phyloP scores from a whole-genome alignment of 73 alveolate genomes.

The Tetrahymena borealis region DNA sequence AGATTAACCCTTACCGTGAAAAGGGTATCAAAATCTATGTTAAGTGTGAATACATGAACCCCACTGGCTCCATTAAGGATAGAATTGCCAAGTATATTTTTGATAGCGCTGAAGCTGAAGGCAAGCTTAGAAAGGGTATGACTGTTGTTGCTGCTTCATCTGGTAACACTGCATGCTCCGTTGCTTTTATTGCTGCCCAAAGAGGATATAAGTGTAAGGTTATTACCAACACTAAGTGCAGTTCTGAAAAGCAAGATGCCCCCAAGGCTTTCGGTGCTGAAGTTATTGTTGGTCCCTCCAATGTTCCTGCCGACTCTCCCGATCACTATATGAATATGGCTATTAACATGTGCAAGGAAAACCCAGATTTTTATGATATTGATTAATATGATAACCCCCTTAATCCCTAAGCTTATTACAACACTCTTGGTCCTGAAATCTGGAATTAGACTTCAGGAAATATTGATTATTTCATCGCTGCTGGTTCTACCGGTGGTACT shows the following conservation, averaged over 20 bases:
- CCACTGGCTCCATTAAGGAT: constrained; percentile 64
- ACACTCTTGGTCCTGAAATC: constrained; percentile 49
- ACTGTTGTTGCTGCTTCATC: constrained; percentile 36
- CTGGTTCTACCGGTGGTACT: constrained; percentile 54
- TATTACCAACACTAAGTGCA: constrained; percentile 35
- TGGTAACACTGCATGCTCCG: constrained; percentile 42
- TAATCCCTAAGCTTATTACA: constrained; percentile 38
- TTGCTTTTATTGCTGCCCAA: constrained; percentile 35
- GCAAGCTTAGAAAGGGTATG: constrained; percentile 30
- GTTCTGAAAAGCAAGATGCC: constrained; percentile 16
- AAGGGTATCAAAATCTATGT: not conserved
- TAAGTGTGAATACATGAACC: constrained; percentile 58
- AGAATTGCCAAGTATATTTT: constrained; percentile 43
- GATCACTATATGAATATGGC: constrained; percentile 43
- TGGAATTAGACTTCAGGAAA: constrained; percentile 40
- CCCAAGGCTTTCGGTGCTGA: constrained; percentile 39
- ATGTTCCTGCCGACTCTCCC: constrained; percentile 30
- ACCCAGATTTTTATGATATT: constrained; percentile 42
- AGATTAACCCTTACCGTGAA: not conserved
- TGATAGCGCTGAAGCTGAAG: not conserved
- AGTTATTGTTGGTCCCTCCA: constrained; percentile 34
- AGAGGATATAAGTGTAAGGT: constrained; percentile 45
- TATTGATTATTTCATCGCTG: constrained; percentile 44
- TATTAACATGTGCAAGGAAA: constrained; percentile 28
- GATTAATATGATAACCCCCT: constrained; percentile 43